Evolutionary conservation across 129 eudicot genomes (phyloP), one percentile per base, ranked within the genome.

Genomic region (Artemisia annua): DNA sequence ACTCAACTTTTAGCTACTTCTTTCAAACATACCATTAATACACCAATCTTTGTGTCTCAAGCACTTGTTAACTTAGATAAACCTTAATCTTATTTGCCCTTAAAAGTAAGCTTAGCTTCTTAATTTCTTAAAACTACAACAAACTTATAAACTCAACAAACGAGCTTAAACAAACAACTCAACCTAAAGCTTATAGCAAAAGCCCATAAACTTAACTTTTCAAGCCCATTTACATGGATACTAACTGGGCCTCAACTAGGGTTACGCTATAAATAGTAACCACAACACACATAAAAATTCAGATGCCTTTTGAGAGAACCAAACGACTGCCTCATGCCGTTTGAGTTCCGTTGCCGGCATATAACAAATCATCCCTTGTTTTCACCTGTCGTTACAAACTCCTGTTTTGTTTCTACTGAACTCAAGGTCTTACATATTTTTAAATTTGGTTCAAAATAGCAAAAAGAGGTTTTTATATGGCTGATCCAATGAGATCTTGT

Each of bases 301-400:
- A 48, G 17, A 32, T 63, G 69, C 69, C 69, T 63, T 63, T 63
- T 63, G 28, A 63, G 69, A 63, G 69, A 63, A 63, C 69, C 69
- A 63, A 20, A 1, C 69, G 69, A 7, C 3, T 15, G 66, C 66
- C 17, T 14, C 24, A 63, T 63, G 69, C 8, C 69, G 69, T 12
- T 2, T 63, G 69, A 30, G 69, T 63, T 63, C 69, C 69, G 69
- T 63, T 63, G 69, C 69, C 69, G 69, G 69, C 69, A 63, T 63
- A 63, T 35, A 4, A 39, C 39, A 63, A 16, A 1, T 39, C 22
- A 16, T 43, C 11, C 69, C 43, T 20, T 14, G 5, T 9, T 63
- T 7, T 15, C 44, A 35, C 7, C 15, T 5, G 69, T 63, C 7
- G 49, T 14, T n/a, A 49, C 50, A 39, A 39, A 49, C 14, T 66